These are phyloP conservation scores for Escallonia rubra DNA, from an alignment of 129 eudicot genomes.

Conservation along the genomic window DNA sequence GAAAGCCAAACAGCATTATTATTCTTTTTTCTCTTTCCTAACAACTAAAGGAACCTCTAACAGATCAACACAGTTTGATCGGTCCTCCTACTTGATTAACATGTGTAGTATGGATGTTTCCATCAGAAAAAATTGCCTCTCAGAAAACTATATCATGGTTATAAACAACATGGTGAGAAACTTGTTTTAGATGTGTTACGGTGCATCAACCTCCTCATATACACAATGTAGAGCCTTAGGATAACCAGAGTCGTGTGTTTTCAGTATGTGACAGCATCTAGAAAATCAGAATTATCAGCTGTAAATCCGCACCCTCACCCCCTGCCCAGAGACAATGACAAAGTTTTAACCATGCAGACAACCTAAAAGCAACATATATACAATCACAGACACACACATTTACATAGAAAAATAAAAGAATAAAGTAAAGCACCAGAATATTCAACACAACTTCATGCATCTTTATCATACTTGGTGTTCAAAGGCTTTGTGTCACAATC, in stretches of 20 bases:
- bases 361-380: too few relatives aligned
- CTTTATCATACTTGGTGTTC: too few relatives aligned
- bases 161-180: not conserved
- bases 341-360: too few relatives aligned
- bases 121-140: not conserved
- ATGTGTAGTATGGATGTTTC: not conserved
- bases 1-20: not conserved
- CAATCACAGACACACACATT: not conserved
- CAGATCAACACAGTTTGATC: not conserved
- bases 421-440: not conserved
- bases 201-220: not conserved
- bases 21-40: not conserved
- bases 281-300: not conserved
- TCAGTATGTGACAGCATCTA: not conserved
- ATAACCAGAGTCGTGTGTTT: not conserved
- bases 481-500: too few relatives aligned
- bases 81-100: too few relatives aligned
- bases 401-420: not conserved
- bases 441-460: not conserved
- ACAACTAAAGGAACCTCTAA: constrained; percentile 2
- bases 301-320: not conserved
- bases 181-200: not conserved
- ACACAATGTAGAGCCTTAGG: not conserved
- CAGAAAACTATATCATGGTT: not conserved
- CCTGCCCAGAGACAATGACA: not conserved